Conservation (phyloP, 176 grass and related monocot genomes). For the Carex pumila region DNA sequence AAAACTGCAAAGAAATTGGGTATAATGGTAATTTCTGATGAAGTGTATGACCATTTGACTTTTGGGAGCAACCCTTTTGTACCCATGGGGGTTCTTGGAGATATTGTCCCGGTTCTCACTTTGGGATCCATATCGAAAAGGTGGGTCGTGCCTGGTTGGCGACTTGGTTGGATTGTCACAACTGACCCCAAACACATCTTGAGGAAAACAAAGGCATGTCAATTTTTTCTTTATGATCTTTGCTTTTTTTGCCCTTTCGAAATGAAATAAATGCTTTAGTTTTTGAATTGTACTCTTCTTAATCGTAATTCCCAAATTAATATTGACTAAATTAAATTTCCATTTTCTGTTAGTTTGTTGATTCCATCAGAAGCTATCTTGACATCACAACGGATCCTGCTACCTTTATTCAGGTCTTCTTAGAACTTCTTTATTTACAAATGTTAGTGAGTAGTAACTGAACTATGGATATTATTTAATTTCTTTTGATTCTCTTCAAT, state of each 20-base stretch:
- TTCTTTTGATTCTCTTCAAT: no score
- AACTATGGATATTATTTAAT: background rate
- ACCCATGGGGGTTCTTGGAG: constrained; percentile 60
- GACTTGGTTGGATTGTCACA: constrained; percentile 71
- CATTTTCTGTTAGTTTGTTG: constrained; percentile 35
- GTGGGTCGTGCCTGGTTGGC: constrained; percentile 89
- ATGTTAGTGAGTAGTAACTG: background rate
- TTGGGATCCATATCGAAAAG: constrained; percentile 81
- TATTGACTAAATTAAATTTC: background rate
- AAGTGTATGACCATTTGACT: constrained; percentile 62
- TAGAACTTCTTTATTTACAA: background rate
- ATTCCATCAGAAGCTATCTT: constrained; percentile 29
- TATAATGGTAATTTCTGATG: constrained; percentile 63
- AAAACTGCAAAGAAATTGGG: constrained; percentile 56
- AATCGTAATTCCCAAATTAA: background rate
- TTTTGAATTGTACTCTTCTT: background rate
- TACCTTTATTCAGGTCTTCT: constrained; percentile 75
- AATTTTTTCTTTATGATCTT: background rate
- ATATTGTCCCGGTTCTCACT: constrained; percentile 58
- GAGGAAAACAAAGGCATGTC: constrained; percentile 51
- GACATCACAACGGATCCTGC: constrained; percentile 72
- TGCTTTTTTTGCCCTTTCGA: background rate
- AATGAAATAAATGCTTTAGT: background rate
- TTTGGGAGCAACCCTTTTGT: constrained; percentile 64
- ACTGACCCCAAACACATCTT: constrained; percentile 55